Evolutionary conservation across 306 rosid species (phyloP).

Genomic region (Ochetophila trinervis): DNA sequence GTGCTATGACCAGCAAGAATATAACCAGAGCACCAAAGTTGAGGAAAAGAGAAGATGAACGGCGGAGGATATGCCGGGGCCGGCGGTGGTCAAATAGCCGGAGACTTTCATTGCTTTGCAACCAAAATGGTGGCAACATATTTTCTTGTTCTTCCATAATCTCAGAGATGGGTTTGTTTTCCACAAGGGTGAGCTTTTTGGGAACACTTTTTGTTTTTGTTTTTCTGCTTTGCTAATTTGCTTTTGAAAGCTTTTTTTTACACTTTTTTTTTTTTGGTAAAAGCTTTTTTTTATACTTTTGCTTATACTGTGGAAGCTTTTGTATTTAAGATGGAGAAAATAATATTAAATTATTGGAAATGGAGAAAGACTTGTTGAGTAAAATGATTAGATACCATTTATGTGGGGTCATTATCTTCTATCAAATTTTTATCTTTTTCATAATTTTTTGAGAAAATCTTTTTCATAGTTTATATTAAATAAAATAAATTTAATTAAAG

Average conservation of each 20-base stretch:
- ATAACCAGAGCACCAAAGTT: conserved; percentile 51
- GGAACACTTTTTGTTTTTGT: conserved; percentile 6
- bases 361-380: conserved; percentile 3
- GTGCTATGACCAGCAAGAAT: conserved; percentile 37
- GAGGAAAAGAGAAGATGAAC: conserved; percentile 42
- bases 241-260: neutral
- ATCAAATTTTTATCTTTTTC: neutral
- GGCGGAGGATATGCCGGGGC: conserved; percentile 37
- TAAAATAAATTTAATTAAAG: neutral
- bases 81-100: conserved; percentile 13
- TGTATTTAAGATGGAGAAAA: neutral
- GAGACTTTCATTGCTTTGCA: conserved; percentile 23
- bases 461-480: neutral
- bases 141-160: conserved; percentile 42
- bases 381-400: neutral
- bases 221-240: neutral
- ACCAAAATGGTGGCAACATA: conserved; percentile 54
- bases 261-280: neutral
- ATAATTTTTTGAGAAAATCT: neutral
- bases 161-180: conserved; percentile 4
- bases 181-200: conserved; percentile 13
- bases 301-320: neutral
- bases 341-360: conserved; percentile 19
- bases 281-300: conserved; percentile 11
- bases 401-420: neutral